These are phyloP conservation scores for Stephanodiscus triporus DNA, from an alignment of 108 stramenopile species.

Conservation along the genomic window DNA sequence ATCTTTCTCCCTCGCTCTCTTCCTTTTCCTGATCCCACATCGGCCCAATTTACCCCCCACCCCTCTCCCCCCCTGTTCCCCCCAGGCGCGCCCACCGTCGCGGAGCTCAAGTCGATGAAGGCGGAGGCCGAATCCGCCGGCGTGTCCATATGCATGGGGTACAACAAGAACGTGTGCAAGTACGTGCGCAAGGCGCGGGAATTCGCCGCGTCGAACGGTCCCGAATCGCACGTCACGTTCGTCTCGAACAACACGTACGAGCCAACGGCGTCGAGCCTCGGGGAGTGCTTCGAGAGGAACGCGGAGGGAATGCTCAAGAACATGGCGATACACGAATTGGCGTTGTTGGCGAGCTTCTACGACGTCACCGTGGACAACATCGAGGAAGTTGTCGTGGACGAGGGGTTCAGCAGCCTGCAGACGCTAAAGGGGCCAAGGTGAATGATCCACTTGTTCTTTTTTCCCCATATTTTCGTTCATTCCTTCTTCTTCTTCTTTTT, in stretches of 20 bases:
- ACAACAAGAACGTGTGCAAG: constrained; percentile 96
- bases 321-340: constrained; percentile 95
- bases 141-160: constrained; percentile 91
- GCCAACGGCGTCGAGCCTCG: constrained; percentile 73
- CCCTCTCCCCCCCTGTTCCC: not conserved
- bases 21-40: not conserved
- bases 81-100: constrained; percentile 75
- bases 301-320: constrained; percentile 95
- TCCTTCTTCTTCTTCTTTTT: too few relatives aligned
- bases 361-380: constrained; percentile 89
- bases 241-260: constrained; percentile 95
- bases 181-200: constrained; percentile 84
- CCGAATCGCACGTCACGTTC: constrained; percentile 83
- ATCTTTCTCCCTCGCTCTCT: not conserved
- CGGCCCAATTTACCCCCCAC: not conserved
- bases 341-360: constrained; percentile 86
- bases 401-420: constrained; percentile 82
- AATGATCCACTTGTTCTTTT: too few relatives aligned
- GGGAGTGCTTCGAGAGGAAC: constrained; percentile 94
- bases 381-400: constrained; percentile 79
- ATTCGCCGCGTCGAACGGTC: constrained; percentile 52
- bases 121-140: constrained; percentile 69
- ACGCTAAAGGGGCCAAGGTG: constrained; percentile 75
- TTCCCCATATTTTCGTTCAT: too few relatives aligned
- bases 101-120: constrained; percentile 82